Conservation (phyloP, 768 basidiomycete genomes). For the Filobasidium wieringae region DNA sequence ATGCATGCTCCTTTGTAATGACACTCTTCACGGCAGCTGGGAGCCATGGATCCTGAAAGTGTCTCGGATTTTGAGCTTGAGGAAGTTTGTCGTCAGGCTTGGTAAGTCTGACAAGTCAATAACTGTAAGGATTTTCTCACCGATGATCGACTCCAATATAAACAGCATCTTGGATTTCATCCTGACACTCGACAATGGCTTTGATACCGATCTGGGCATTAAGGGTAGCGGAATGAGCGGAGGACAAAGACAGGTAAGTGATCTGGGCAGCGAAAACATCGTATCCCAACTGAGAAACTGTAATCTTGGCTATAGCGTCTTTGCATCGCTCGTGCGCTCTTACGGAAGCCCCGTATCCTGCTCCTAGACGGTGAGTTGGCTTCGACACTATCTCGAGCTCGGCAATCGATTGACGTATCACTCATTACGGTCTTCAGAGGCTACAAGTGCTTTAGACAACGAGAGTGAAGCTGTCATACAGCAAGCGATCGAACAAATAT, state of each 20-base stretch:
- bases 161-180: slow-evolving; percentile 24
- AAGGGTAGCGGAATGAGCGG: slow-evolving; percentile 32
- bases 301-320: too few species aligned
- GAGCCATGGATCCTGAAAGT: slow-evolving; percentile 10
- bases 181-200: slow-evolving; percentile 21
- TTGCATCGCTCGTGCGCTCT: slow-evolving; percentile 34
- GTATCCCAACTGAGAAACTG: too few species aligned
- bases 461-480: background rate
- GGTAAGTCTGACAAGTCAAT: slow-evolving; percentile 9
- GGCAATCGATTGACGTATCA: background rate
- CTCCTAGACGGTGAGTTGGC: slow-evolving; percentile 22
- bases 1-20: background rate
- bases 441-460: slow-evolving; percentile 29
- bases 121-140: background rate
- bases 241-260: slow-evolving; percentile 34
- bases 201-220: slow-evolving; percentile 32
- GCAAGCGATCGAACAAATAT: slow-evolving; percentile 11
- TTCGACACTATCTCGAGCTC: background rate
- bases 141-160: slow-evolving; percentile 3
- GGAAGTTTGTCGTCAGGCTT: slow-evolving; percentile 21
- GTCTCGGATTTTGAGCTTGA: slow-evolving; percentile 19
- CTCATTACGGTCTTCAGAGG: slow-evolving; percentile 8
- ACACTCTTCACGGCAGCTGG: too few species aligned
- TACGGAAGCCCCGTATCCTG: slow-evolving; percentile 29
- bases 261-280: too few species aligned